Evolutionary conservation across 257 asterid genomes (phyloP).

Genomic region (Solanum rostratum): DNA sequence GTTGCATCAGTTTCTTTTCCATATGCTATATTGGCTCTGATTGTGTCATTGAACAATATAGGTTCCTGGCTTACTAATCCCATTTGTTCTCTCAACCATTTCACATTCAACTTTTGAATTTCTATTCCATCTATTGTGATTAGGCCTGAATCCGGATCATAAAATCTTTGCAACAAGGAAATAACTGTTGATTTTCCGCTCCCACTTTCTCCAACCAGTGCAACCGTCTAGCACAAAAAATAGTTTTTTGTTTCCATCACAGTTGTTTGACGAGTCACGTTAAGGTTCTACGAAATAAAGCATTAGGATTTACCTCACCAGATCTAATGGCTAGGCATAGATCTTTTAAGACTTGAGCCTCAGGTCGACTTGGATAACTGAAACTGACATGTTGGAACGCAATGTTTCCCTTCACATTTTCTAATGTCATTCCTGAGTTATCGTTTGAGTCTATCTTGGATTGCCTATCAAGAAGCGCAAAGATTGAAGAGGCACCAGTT

Average conservation of each 20-base stretch:
- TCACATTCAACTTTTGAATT: slow-evolving; percentile 17
- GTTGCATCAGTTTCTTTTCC: slow-evolving; percentile 35
- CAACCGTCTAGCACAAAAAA: slow-evolving; percentile 29
- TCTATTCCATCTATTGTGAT: slow-evolving; percentile 28
- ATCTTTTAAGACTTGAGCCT: slow-evolving; percentile 54
- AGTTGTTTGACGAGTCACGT: background rate
- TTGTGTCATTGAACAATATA: slow-evolving; percentile 29
- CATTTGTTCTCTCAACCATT: slow-evolving; percentile 48
- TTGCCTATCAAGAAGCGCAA: slow-evolving; percentile 56
- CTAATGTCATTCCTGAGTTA: slow-evolving; percentile 60
- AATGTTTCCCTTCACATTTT: slow-evolving; percentile 58
- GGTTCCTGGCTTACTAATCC: slow-evolving; percentile 54
- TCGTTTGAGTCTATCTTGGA: slow-evolving; percentile 72
- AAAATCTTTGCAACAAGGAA: slow-evolving; percentile 40
- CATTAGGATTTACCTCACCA: slow-evolving; percentile 48
- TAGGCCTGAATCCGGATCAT: slow-evolving; percentile 33
- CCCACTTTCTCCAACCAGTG: slow-evolving; percentile 55
- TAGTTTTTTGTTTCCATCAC: background rate
- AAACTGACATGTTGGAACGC: slow-evolving; percentile 66
- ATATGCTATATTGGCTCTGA: slow-evolving; percentile 38
- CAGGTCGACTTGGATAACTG: slow-evolving; percentile 82
- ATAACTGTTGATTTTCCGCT: slow-evolving; percentile 50
- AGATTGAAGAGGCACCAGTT: slow-evolving; percentile 67
- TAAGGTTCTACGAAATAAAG: background rate
- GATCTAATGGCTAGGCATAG: slow-evolving; percentile 47